Conservation (phyloP, 2,329 filamentous ascomycete genomes). For the Calonectria naviculata region DNA sequence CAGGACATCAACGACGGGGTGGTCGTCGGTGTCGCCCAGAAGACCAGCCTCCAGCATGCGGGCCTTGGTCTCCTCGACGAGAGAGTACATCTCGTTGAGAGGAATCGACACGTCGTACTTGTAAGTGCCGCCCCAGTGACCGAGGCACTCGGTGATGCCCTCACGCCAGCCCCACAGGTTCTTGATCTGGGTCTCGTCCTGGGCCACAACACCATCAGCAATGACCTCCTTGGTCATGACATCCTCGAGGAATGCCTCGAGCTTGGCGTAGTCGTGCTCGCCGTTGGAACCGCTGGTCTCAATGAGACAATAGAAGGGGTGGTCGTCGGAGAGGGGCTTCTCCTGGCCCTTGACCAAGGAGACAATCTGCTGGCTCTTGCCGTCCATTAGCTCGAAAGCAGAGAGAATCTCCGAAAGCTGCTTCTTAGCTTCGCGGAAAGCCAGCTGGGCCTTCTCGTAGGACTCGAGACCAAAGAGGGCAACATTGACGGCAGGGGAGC, state of each 20-base stretch:
- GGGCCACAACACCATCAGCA: constrained; percentile 88
- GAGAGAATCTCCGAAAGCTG: constrained; percentile 96
- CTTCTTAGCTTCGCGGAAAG: constrained; percentile 88
- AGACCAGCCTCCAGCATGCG: constrained; percentile 80
- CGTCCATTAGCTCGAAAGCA: constrained; percentile 98
- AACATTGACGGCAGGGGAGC: constrained; percentile 90
- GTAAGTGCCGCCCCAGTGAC: constrained; percentile 94
- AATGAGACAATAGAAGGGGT: constrained; percentile 96
- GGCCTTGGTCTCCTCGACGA: constrained; percentile 87
- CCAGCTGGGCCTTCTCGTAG: constrained; percentile 87
- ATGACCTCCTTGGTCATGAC: constrained; percentile 92
- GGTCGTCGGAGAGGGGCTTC: constrained; percentile 81
- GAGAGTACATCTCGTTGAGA: constrained; percentile 83
- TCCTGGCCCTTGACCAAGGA: constrained; percentile 79
- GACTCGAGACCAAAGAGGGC: constrained; percentile 93
- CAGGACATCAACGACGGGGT: constrained; percentile 88
- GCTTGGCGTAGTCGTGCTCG: constrained; percentile 93
- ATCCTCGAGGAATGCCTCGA: constrained; percentile 89
- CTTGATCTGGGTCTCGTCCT: constrained; percentile 90
- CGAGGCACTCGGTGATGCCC: constrained; percentile 88
- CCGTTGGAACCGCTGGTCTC: constrained; percentile 96
- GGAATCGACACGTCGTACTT: constrained; percentile 99
- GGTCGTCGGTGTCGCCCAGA: constrained; percentile 78
- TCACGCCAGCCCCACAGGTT: constrained; percentile 93
- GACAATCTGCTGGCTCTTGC: constrained; percentile 82